Evolutionary conservation across 2,329 filamentous ascomycete genomes (phyloP), one percentile per base, ranked within the genome.

Genomic region (Penicillium oxalicum): DNA sequence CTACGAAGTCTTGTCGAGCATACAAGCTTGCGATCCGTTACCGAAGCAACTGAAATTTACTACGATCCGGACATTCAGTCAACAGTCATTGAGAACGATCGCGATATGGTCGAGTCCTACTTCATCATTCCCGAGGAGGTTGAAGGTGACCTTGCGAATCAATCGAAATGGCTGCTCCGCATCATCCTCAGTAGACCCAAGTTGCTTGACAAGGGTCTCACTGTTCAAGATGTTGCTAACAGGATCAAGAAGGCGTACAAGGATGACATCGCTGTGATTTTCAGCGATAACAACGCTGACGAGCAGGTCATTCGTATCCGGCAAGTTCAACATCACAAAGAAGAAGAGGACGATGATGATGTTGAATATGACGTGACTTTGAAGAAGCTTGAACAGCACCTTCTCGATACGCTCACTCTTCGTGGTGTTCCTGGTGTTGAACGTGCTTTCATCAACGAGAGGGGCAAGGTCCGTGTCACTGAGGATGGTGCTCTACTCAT

Each of bases 211-310:
- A 98, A 79, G 55, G 88, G 86, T 53, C 79, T 98, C 54, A 86
- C 83, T 32, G 91, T 98, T 50, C 86, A 93, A 52, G 90, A 98
- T 61, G 91, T 98, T 52, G 91, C 91, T 29, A 76, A 80, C 52
- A 87, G 84, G 64, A 93, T 98, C 73, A 95, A 94, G 75, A 83
- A 91, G 56, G 85, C 90, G 45, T 98, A 95, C 65, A 79, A 83
- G 18, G 83, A 79, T 53, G 90, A 95, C 69, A 75, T 97, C 60
- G 89, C 89, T 11, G 84, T 98, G 57, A 91, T 98, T 52, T 95
- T 95, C 77, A 95, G 90, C 71, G 93, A 98, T 70, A 93, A 96
- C 76, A 98, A 98, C 69, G 91, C 91, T 8, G 91, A 96, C 56
- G 84, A 94, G 66, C 90, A 94, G 68, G 86, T 97, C 40, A 89